Evolutionary conservation across 805 yeast species (phyloP).

Genomic region (Kuraishia ogatae): DNA sequence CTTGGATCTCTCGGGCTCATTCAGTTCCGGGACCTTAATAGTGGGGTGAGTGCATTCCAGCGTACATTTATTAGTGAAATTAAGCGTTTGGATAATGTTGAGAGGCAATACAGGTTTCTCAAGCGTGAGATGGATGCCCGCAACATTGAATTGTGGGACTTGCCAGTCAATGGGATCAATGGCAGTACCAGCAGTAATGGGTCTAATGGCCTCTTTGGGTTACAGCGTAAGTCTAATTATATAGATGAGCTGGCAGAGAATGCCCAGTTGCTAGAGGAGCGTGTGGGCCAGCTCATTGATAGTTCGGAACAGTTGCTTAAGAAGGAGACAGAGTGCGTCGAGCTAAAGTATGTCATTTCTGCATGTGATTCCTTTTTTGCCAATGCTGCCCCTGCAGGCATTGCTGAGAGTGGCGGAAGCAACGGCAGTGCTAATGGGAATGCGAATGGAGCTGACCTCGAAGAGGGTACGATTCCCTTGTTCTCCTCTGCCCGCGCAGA

Average conservation of each 20-base stretch:
- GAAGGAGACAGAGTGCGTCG: constrained; percentile 59
- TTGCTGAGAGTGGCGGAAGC: neutral
- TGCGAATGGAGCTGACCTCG: neutral
- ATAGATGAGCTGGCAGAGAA: constrained; percentile 64
- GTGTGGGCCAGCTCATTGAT: constrained; percentile 62
- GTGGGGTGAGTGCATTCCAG: constrained; percentile 76
- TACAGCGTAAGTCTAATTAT: neutral
- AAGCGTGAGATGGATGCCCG: constrained; percentile 41
- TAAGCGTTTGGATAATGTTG: constrained; percentile 72
- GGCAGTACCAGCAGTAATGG: too few species aligned
- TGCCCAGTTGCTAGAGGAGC: constrained; percentile 61
- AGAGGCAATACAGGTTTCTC: constrained; percentile 67
- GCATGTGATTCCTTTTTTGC: constrained; percentile 40
- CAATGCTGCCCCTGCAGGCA: too few species aligned
- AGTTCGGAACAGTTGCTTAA: constrained; percentile 57
- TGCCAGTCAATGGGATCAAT: neutral
- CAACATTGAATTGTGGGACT: neutral
- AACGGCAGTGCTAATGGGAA: neutral
- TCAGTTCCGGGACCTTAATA: constrained; percentile 85
- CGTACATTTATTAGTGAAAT: constrained; percentile 85
- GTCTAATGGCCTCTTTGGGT: neutral
- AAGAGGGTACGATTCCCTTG: neutral
- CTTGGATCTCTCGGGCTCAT: constrained; percentile 81
- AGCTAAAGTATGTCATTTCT: constrained; percentile 55
- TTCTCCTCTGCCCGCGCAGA: neutral